Evolutionary conservation across 1,284 basidiomycete species (phyloP), one percentile per base, ranked within the genome.

Genomic region (Schizopora paradoxa): DNA sequence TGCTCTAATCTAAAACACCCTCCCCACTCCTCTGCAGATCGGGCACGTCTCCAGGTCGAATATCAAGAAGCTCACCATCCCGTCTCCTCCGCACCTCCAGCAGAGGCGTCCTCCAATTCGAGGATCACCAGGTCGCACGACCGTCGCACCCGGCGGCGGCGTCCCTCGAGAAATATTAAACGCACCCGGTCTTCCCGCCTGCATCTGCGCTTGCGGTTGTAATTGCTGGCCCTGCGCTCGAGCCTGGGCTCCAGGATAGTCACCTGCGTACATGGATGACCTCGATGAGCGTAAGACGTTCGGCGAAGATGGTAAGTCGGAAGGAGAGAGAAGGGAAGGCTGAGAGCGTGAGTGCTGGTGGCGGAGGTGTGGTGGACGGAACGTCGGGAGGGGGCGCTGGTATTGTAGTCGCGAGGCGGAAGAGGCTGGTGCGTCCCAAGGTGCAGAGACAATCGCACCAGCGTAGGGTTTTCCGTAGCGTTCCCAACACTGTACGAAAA

Each of bases 71-170:
- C 67, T 69, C 27, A 74, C 60, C 28, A 55, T 64, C 0, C 86
- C 86, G 16, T 62, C 60, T 2, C 86, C 86, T 21, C 66, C 65
- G 57, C 86, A 89, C 27, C 70, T 66, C 75, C 72, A 77, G 59
- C 86, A 89, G 48, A 74, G 46, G 33, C 64, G 55, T 0, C 86
- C 86, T 1, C 86, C 86, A 6, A 87, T 65, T 35, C 84, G 63
- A n/a, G 80, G 68, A 58, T 89, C 86, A 2, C 86, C 86, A 0
- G 86, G 72, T 1, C 53, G 51, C 46, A 79, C 73, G 10, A 83
- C 73, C 1, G 72, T 47, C 8, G 73, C 59, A 13, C 29, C 52
- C 34, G 50, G 36, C 10, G 41, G 47, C 18, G 36, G 41, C 33
- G 46, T 37, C 38, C 55, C 54, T 50, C 28, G 51, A 47, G 16